Evolutionary conservation across 2,329 filamentous ascomycete genomes (phyloP), one percentile per base, ranked within the genome.

Genomic region (Diaporthe helianthi): DNA sequence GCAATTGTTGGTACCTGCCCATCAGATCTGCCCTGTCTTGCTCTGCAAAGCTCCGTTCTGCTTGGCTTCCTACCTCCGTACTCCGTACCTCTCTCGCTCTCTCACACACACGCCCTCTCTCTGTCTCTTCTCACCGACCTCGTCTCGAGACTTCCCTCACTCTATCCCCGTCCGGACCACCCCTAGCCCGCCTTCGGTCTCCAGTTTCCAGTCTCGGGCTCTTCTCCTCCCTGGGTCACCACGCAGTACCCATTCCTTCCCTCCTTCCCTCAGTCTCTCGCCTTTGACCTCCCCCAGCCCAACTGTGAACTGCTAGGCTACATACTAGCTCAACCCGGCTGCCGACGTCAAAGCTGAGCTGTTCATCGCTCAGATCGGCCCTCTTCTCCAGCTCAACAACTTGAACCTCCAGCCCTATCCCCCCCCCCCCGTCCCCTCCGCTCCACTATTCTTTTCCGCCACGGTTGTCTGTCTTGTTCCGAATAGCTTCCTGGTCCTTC

Each of bases 401-500:
- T n/a, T n/a, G n/a, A n/a, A n/a, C 41, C 44, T 51, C 65, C 65
- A 49, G 38, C 65, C 52, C 65, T 67, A 36, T 47, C 38, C 65
- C 41, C 44, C 52, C 64, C 8, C 36, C 36, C 3, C 36, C 36
- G n/a, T n/a, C 36, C 63, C 36, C 31, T 44, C 51, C 38, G 41
- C 49, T 58, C 65, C 53, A 65, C 65, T 29, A 31, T 49, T 29
- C 52, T 49, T 41, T 49, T 41, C 33, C 29, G 65, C 65, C 52
- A 58, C 65, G 52, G 54, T 38, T 58, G 26, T 63, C 58, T 63
- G 65, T 54, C 36, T 24, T 53, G 41, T 46, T 69, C 49, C 46
- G 66, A 41, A 70, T 64, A 68, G 26, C 41, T 61, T 55, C 68
- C 68, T 47, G 55, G 38, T 69, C 52, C 51, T 55, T 51, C 55